These are phyloP conservation scores for Fraxinus anomala DNA, from an alignment of 257 asterid genomes.

Conservation along the genomic window DNA sequence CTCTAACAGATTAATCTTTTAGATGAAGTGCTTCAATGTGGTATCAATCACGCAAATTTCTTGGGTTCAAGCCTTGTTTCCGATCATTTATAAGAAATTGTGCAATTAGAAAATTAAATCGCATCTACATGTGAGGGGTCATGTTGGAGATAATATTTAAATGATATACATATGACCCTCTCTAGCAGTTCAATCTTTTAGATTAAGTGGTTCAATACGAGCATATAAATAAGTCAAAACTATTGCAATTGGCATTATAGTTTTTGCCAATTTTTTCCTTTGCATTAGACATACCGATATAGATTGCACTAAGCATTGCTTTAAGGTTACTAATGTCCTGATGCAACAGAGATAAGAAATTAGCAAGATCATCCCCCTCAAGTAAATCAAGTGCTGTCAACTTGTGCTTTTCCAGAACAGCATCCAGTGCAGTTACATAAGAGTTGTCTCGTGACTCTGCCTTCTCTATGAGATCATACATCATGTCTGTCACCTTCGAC, in stretches of 20 bases:
- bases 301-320: slow-evolving; percentile 91
- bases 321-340: slow-evolving; percentile 78
- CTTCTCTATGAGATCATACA: slow-evolving; percentile 82
- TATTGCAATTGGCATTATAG: neutral
- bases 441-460: slow-evolving; percentile 85
- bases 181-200: neutral
- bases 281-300: slow-evolving; percentile 61
- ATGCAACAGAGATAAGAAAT: slow-evolving; percentile 62
- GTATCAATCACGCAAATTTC: neutral
- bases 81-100: neutral
- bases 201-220: neutral
- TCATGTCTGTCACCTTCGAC: slow-evolving; percentile 99
- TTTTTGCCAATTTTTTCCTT: neutral
- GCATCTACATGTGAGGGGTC: too few species aligned
- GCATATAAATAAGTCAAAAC: neutral
- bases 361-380: slow-evolving; percentile 55
- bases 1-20: too few species aligned
- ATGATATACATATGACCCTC: neutral
- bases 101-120: neutral
- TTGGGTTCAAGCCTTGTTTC: neutral
- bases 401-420: slow-evolving; percentile 80
- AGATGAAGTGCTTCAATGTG: too few species aligned
- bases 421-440: slow-evolving; percentile 63
- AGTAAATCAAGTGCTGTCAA: slow-evolving; percentile 76
- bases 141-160: too few species aligned